Conservation (phyloP, 805 yeast genomes). For the Wilhelminamyces savonicus region DNA sequence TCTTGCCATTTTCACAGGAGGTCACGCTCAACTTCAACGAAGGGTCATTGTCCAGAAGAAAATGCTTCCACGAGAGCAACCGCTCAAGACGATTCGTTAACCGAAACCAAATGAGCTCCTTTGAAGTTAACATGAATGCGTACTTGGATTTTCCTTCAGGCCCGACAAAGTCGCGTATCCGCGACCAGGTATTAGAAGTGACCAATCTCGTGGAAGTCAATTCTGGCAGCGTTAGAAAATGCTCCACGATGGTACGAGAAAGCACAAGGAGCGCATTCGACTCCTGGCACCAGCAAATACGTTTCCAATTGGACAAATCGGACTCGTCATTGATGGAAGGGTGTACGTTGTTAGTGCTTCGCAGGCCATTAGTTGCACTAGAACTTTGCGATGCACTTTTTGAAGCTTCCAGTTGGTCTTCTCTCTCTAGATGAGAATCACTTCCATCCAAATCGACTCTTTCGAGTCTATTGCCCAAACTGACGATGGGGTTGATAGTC, state of each 20-base stretch:
- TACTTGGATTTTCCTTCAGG: constrained; percentile 21
- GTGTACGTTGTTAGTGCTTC: too few relatives aligned
- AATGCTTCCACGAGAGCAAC: constrained; percentile 70
- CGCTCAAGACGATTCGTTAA: constrained; percentile 30
- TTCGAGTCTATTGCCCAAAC: too few relatives aligned
- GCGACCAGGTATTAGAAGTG: constrained; percentile 51
- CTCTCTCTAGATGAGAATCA: too few relatives aligned
- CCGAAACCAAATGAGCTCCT: constrained; percentile 54
- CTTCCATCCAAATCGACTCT: too few relatives aligned
- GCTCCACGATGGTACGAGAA: too few relatives aligned
- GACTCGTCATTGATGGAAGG: too few relatives aligned
- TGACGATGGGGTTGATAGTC: too few relatives aligned
- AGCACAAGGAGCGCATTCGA: constrained; percentile 17
- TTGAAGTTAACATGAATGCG: constrained; percentile 56
- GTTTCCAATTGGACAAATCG: constrained; percentile 54
- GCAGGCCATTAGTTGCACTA: too few relatives aligned
- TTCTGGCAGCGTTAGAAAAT: too few relatives aligned
- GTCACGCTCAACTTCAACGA: constrained; percentile 38
- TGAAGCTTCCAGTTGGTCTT: too few relatives aligned
- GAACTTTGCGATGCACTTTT: too few relatives aligned
- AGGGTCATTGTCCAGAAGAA: constrained; percentile 47
- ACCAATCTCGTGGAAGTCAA: too few relatives aligned
- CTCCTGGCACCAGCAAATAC: constrained; percentile 39
- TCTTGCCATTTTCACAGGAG: constrained; percentile 7
- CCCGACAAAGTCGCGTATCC: constrained; percentile 37